phyloP scores from a whole-genome alignment of 129 eudicot genomes.

The Flaveria bidentis region DNA sequence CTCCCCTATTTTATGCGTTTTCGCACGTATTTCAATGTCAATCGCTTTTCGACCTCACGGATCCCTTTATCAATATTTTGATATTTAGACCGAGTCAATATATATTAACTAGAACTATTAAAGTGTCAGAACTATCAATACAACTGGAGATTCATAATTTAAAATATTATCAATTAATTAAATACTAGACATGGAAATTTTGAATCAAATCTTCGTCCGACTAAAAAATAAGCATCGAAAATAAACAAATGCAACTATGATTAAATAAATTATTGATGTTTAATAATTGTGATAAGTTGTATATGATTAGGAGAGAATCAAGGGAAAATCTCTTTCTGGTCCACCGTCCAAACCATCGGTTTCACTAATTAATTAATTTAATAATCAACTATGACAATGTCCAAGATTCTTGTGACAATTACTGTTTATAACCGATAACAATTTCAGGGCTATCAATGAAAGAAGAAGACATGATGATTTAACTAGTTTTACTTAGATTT shows the following conservation, averaged over 20 bases:
- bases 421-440: background rate
- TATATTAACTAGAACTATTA: background rate
- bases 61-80: background rate
- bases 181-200: background rate
- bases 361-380: slow-evolving; percentile 28
- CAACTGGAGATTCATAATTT: background rate
- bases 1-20: too few species aligned
- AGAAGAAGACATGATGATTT: background rate
- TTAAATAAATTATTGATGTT: slow-evolving; percentile 21
- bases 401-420: slow-evolving; percentile 43
- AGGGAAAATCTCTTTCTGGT: slow-evolving; percentile 31
- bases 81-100: background rate
- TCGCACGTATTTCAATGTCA: too few species aligned
- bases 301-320: slow-evolving; percentile 36
- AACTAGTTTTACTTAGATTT: too few species aligned
- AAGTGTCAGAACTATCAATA: background rate
- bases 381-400: slow-evolving; percentile 34
- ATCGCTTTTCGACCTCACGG: background rate
- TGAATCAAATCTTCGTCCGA: background rate
- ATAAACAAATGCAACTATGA: background rate
- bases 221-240: background rate
- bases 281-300: slow-evolving; percentile 25
- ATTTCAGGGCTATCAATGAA: too few species aligned
- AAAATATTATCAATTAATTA: background rate
- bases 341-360: slow-evolving; percentile 39